These are phyloP conservation scores for Talaromyces sp. DNA, from an alignment of 2,329 filamentous ascomycete genomes.

Conservation along the genomic window DNA sequence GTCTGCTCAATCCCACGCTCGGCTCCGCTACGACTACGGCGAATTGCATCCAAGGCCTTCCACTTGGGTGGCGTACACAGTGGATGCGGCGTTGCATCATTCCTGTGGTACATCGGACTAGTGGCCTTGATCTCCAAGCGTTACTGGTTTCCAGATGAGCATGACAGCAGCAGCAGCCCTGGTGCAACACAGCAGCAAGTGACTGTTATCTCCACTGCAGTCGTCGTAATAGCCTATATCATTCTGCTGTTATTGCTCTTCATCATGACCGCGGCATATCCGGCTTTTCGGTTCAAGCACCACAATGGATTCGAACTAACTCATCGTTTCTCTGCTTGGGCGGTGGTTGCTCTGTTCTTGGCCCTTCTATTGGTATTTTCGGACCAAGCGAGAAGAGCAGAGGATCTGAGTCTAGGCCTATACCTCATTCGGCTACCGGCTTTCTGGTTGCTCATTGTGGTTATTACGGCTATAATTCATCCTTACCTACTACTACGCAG, in stretches of 20 bases:
- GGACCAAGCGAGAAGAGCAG: slow-evolving; percentile 39
- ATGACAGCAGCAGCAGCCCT: not conserved
- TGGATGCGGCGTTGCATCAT: slow-evolving; percentile 49
- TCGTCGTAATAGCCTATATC: slow-evolving; percentile 55
- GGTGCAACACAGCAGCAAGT: slow-evolving; percentile 17
- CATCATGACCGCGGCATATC: slow-evolving; percentile 63
- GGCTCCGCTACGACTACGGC: slow-evolving; percentile 46
- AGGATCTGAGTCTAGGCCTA: slow-evolving; percentile 33
- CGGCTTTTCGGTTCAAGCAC: slow-evolving; percentile 57
- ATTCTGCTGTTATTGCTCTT: slow-evolving; percentile 56
- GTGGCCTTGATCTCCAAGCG: slow-evolving; percentile 35
- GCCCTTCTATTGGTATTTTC: slow-evolving; percentile 57
- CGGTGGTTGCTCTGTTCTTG: slow-evolving; percentile 63
- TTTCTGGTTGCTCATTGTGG: slow-evolving; percentile 67
- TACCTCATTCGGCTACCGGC: slow-evolving; percentile 48
- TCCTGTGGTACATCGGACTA: slow-evolving; percentile 47
- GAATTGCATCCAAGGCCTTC: slow-evolving; percentile 50
- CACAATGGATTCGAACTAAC: slow-evolving; percentile 69
- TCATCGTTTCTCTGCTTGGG: slow-evolving; percentile 74
- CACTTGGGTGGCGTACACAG: slow-evolving; percentile 56
- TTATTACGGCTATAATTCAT: slow-evolving; percentile 63
- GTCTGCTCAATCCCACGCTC: slow-evolving; percentile 46
- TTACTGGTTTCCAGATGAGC: slow-evolving; percentile 26
- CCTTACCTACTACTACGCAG: slow-evolving; percentile 72
- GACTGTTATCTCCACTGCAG: slow-evolving; percentile 31